A percentile compares a stretch with the other conserved stretches of the same genome.
These are phyloP conservation scores for Exophiala sideris DNA, from an alignment of 2,329 filamentous ascomycete genomes.

Conservation along the genomic window DNA sequence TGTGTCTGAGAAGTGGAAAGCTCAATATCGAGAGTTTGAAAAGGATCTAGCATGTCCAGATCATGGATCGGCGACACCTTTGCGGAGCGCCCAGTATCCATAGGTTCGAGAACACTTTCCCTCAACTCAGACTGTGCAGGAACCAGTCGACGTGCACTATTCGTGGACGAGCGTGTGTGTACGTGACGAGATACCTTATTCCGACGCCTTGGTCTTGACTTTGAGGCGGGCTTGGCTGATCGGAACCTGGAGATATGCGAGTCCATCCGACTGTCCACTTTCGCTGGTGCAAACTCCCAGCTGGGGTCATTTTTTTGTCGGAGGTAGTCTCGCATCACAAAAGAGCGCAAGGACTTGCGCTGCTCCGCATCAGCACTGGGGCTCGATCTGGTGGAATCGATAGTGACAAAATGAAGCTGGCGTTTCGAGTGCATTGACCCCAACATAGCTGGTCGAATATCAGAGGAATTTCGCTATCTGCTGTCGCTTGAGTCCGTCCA, in stretches of 20 bases:
- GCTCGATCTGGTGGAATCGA: conserved; percentile 5
- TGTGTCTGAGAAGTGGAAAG: conserved; percentile 8
- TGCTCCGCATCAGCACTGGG: conserved; percentile 4
- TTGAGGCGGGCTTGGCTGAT: conserved; percentile 2
- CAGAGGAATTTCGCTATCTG: background rate
- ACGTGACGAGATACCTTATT: background rate
- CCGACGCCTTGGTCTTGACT: background rate
- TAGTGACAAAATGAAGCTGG: conserved; percentile 15
- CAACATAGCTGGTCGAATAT: background rate
- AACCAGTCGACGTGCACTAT: background rate
- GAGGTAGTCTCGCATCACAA: conserved; percentile 17
- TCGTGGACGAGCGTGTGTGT: background rate
- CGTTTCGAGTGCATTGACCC: background rate
- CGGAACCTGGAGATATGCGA: conserved; percentile 18
- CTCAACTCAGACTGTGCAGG: conserved; percentile 1
- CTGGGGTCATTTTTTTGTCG: conserved; percentile 15
- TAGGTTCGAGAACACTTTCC: background rate
- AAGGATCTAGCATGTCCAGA: conserved; percentile 15
- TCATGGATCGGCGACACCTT: conserved; percentile 4
- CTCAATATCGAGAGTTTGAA: conserved; percentile 9
- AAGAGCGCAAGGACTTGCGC: conserved; percentile 11
- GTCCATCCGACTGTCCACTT: conserved; percentile 4
- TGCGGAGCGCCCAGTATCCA: background rate
- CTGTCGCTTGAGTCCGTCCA: background rate
- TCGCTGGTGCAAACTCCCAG: conserved; percentile 16